phyloP scores from a whole-genome alignment of 148 eudicot species.

The Fallopia convolvulus region DNA sequence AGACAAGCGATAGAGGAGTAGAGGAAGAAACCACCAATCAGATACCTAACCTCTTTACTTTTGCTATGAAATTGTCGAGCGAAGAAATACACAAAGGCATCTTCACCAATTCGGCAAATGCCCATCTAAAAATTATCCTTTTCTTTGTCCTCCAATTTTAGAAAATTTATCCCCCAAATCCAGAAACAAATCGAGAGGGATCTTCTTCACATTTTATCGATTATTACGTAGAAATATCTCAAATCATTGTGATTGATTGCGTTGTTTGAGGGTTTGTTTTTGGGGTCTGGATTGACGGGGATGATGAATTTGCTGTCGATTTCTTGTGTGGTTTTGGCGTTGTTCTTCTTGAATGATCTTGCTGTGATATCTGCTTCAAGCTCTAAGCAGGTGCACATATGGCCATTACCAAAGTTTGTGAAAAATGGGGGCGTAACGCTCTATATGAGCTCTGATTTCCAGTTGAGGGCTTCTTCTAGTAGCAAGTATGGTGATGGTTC shows the following conservation, averaged over 20 bases:
- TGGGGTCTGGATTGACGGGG: not conserved
- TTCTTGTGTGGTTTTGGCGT: not conserved
- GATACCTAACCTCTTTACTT: constrained; percentile 5
- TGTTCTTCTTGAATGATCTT: not conserved
- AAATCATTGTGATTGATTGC: not conserved
- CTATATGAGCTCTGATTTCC: constrained; percentile 41
- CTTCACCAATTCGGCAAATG: not conserved
- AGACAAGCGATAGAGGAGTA: not conserved
- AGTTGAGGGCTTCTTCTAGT: constrained; percentile 36
- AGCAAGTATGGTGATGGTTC: constrained; percentile 54
- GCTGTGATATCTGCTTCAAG: not conserved
- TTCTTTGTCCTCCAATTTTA: not conserved
- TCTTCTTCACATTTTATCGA: not conserved
- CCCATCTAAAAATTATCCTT: not conserved
- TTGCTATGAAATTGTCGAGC: not conserved
- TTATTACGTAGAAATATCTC: not conserved
- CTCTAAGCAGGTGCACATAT: constrained; percentile 45
- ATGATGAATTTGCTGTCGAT: not conserved
- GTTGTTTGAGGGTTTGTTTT: not conserved
- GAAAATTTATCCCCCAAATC: not conserved
- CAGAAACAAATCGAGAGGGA: not conserved
- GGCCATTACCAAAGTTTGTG: constrained; percentile 78
- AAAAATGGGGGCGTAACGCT: constrained; percentile 37
- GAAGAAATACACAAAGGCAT: not conserved
- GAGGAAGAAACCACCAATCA: constrained; percentile 7